These are phyloP conservation scores for Camelina neglecta DNA, from an alignment of 345 rosid genomes.

Conservation along the genomic window DNA sequence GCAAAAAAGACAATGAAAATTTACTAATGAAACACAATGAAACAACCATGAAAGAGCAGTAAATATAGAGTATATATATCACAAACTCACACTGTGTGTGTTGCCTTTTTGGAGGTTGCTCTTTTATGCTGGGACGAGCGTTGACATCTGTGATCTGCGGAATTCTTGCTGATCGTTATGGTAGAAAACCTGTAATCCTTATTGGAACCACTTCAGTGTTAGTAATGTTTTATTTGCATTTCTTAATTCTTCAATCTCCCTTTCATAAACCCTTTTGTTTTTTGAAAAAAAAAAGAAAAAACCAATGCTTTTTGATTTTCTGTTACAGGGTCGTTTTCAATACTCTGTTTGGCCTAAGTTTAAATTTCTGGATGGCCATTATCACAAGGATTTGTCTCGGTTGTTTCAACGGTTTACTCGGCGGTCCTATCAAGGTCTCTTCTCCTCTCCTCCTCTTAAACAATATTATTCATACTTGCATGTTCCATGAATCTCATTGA, in stretches of 20 bases:
- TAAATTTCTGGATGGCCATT: conserved; percentile 94
- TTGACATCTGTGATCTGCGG: conserved; percentile 92
- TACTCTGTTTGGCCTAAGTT: conserved; percentile 86
- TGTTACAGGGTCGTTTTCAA: conserved; percentile 81
- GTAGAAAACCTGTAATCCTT: conserved; percentile 86
- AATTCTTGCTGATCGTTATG: conserved; percentile 82
- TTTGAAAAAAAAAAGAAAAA: no score
- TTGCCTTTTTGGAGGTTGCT: conserved; percentile 57
- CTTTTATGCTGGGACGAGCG: conserved; percentile 92
- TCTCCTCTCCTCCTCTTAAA: background rate
- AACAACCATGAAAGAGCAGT: no score
- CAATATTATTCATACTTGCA: background rate
- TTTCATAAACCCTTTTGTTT: no score
- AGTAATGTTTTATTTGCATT: conserved; percentile 44
- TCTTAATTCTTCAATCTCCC: background rate
- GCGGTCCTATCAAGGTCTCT: conserved; percentile 86
- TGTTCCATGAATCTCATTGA: background rate
- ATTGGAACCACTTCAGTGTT: conserved; percentile 74
- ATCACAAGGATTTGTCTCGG: conserved; percentile 87
- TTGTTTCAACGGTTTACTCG: conserved; percentile 83
- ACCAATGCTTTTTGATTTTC: background rate
- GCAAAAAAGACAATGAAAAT: no score
- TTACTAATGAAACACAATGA: no score
- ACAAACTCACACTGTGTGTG: conserved; percentile 22
- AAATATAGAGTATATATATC: no score